Conservation (phyloP, 2,329 filamentous ascomycete genomes). For the Hymenoscyphus linearis region DNA sequence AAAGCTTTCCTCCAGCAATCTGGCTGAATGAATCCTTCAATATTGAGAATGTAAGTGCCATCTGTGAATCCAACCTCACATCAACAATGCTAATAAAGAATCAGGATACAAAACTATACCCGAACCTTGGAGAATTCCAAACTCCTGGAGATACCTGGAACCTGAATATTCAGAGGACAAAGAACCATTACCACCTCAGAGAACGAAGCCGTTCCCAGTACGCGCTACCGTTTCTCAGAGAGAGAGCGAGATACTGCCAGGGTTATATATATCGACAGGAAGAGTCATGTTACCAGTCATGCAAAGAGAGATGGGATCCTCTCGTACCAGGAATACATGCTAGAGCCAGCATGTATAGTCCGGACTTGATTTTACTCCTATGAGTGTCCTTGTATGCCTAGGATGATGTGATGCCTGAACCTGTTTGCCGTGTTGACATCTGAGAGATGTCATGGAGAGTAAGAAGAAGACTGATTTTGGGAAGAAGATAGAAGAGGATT, state of each 20-base stretch:
- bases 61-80: neutral
- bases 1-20: slow-evolving; percentile 19
- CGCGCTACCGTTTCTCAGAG: slow-evolving; percentile 6
- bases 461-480: neutral
- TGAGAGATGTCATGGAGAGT: neutral
- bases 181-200: neutral
- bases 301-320: slow-evolving; percentile 13
- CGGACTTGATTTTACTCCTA: neutral
- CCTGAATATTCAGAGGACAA: neutral
- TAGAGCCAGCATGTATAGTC: neutral
- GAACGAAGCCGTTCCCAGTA: slow-evolving; percentile 20
- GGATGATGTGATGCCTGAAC: neutral
- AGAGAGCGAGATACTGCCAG: neutral
- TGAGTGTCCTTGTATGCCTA: too few relatives aligned
- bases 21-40: slow-evolving; percentile 21
- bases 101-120: neutral
- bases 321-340: slow-evolving; percentile 16
- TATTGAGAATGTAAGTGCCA: neutral
- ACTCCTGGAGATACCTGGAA: neutral
- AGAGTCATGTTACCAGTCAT: slow-evolving; percentile 28
- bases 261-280: slow-evolving; percentile 20
- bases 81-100: neutral
- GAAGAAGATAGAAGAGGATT: neutral
- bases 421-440: neutral
- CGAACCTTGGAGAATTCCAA: neutral